Evolutionary conservation across 1,284 basidiomycete genomes (phyloP).

Genomic region (Ganoderma resinaceum): DNA sequence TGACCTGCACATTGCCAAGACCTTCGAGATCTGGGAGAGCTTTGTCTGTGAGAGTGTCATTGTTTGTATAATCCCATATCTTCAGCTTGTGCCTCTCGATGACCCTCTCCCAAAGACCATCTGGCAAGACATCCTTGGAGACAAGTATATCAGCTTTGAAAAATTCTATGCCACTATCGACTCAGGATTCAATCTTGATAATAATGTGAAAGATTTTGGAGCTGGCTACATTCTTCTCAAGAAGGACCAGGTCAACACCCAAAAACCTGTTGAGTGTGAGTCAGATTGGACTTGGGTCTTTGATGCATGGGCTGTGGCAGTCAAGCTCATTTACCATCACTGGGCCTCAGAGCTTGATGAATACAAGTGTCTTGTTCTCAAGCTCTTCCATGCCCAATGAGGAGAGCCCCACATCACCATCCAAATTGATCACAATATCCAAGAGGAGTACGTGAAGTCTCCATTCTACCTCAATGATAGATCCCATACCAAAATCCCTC

Average conservation of each 20-base stretch:
- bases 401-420: not conserved
- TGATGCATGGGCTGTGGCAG: not conserved
- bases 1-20: not conserved
- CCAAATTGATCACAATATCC: not conserved
- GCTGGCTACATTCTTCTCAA: not conserved
- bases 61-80: not conserved
- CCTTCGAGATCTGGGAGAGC: not conserved
- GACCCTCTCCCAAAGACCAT: not conserved
- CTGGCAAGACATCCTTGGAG: not conserved
- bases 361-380: not conserved
- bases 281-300: not conserved
- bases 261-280: not conserved
- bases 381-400: not conserved
- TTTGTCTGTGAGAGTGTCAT: not conserved
- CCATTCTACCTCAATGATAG: not conserved
- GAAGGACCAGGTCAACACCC: not conserved
- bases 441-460: not conserved
- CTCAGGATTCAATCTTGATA: not conserved
- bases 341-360: not conserved
- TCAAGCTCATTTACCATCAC: not conserved
- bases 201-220: not conserved
- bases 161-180: not conserved
- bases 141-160: not conserved
- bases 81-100: not conserved
- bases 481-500: not conserved